Conservation (phyloP, 441 rosid species). For the Biscutella auriculata region DNA sequence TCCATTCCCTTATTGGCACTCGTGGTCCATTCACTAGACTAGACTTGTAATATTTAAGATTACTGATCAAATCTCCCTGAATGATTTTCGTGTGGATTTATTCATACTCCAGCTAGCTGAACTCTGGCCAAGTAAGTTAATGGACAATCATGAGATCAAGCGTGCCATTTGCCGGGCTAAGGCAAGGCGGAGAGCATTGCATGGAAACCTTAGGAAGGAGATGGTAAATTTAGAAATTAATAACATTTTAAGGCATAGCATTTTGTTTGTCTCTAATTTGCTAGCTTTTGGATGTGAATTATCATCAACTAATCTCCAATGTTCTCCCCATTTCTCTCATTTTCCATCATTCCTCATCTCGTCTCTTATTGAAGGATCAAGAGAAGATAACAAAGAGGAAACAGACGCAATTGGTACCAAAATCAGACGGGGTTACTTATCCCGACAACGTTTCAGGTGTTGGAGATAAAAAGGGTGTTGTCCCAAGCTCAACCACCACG, state of each 20-base stretch:
- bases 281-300: not conserved
- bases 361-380: slow-evolving; percentile 7
- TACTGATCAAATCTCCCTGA: slow-evolving; percentile 9
- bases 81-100: slow-evolving; percentile 13
- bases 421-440: not conserved
- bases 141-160: slow-evolving; percentile 89
- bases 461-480: slow-evolving; percentile 27
- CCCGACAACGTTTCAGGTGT: slow-evolving; percentile 6
- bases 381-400: slow-evolving; percentile 10
- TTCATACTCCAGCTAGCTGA: slow-evolving; percentile 56
- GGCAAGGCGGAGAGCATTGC: slow-evolving; percentile 36
- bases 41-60: not conserved
- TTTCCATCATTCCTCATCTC: not conserved
- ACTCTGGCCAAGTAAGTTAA: slow-evolving; percentile 73
- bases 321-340: not conserved
- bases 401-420: slow-evolving; percentile 4
- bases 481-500: slow-evolving; percentile 4
- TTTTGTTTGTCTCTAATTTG: not conserved
- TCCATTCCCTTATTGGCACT: slow-evolving; percentile 14
- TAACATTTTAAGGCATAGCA: not conserved
- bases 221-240: slow-evolving; percentile 5
- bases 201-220: slow-evolving; percentile 9
- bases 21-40: not conserved
- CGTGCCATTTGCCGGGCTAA: slow-evolving; percentile 80
- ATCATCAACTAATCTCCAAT: not conserved